Evolutionary conservation across 169 alveolate genomes (phyloP), one percentile per base, ranked within the genome.

Genomic region (Prorocentrum cordatum): DNA sequence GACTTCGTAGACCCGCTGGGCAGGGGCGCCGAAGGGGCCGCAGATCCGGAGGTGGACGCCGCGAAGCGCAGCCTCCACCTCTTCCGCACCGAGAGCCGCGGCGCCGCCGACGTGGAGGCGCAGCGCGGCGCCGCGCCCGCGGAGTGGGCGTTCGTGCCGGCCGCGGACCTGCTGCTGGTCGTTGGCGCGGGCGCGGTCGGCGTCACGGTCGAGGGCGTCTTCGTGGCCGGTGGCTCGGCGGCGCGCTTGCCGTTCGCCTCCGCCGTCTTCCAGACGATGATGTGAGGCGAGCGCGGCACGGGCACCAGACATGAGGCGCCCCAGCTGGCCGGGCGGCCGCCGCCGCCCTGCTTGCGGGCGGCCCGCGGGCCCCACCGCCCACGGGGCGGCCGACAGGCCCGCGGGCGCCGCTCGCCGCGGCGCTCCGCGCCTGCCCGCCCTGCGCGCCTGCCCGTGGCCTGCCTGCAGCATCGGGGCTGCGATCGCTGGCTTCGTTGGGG

Each of bases 71-170:
- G 73, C 54, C 32, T 80, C 32, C 10, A 24, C 33, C 90, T 80
- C 58, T 80, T 80, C 68, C 77, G 90, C 0, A 45, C 90, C 0
- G 90, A 80, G 54, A 80, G 90, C 67, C 66, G 90, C 3, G 71
- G 71, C 6, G 68, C 58, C 14, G 71, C 90, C 16, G 90, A 80
- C 29, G 90, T 6, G 24, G 26, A 36, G 59, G 31, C 35, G 24
- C 87, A 77, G 73, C 87, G 62, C 33, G 87, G 87, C 75, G 87
- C 87, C 42, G 87, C 87, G 22, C 87, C 87, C n/a, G 87, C 87
- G 50, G 29, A 31, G 32, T 80, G 90, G 90, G 90, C 90, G 58
- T 80, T 80, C 31, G 90, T 80, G 67, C 90, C 90, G 2, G 90
- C 79, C 3, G 68, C 50, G 35, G 90, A 80, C 58, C 24, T 80